A percentile compares a stretch with the other conserved stretches of the same genome.
These are phyloP conservation scores for Plicaturopsis crispa DNA, from an alignment of 768 basidiomycete genomes.

Conservation along the genomic window DNA sequence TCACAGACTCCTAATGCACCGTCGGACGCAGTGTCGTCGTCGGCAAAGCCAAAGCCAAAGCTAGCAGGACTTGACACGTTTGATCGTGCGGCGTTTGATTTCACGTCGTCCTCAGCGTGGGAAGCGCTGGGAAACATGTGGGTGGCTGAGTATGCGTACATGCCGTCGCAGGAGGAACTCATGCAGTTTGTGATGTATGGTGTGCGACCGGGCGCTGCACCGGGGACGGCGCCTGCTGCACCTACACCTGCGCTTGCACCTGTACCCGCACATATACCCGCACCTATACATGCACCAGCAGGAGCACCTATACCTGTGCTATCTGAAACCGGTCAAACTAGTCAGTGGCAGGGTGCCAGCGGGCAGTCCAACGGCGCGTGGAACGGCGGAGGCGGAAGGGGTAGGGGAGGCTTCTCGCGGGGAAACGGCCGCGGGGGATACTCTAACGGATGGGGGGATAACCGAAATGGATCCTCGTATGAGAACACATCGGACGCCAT, in stretches of 20 bases:
- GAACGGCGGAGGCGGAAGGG: constrained; percentile 27
- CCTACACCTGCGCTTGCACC: neutral
- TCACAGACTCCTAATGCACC: constrained; percentile 30
- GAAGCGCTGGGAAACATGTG: constrained; percentile 75
- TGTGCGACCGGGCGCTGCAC: constrained; percentile 4
- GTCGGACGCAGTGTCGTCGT: constrained; percentile 29
- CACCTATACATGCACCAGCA: constrained; percentile 2
- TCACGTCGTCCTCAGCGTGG: constrained; percentile 69
- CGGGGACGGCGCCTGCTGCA: neutral
- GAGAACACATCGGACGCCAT: constrained; percentile 46
- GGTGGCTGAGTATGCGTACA: constrained; percentile 57
- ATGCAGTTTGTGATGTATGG: constrained; percentile 61
- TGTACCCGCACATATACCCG: constrained; percentile 12
- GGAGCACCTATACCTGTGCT: constrained; percentile 13
- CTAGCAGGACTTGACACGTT: constrained; percentile 56
- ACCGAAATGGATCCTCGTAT: constrained; percentile 27
- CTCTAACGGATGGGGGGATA: constrained; percentile 34
- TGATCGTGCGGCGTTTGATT: constrained; percentile 68
- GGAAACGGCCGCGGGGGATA: constrained; percentile 32
- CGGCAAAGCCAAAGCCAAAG: constrained; percentile 23
- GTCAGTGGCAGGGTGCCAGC: constrained; percentile 11
- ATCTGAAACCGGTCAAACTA: constrained; percentile 9
- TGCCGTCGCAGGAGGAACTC: constrained; percentile 69
- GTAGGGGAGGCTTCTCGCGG: constrained; percentile 24
- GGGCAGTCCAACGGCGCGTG: constrained; percentile 8